Evolutionary conservation across 2,329 filamentous ascomycete genomes (phyloP).

Genomic region (Apiospora pterosperma): DNA sequence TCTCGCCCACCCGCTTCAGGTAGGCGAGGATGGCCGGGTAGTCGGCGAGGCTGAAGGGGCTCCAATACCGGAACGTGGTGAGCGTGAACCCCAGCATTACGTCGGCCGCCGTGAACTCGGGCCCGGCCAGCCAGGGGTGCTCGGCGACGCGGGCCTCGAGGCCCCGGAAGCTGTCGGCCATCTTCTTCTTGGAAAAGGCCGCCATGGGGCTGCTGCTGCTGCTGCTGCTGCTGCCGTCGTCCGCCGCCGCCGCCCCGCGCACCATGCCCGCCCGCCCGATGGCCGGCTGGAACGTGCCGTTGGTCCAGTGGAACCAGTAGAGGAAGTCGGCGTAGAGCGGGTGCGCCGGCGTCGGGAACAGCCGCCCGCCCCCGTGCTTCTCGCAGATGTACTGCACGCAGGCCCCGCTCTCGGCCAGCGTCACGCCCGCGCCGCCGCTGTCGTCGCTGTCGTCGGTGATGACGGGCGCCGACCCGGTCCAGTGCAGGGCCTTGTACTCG

Average conservation of each 20-base stretch:
- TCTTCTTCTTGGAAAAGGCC: conserved; percentile 9
- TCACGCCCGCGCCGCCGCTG: conserved; percentile 36
- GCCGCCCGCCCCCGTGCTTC: conserved; percentile 46
- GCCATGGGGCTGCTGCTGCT: not conserved
- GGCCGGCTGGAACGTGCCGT: conserved; percentile 39
- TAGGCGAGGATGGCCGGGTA: conserved; percentile 44
- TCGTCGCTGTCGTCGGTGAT: conserved; percentile 29
- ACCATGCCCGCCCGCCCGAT: conserved; percentile 32
- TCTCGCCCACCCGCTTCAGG: conserved; percentile 37
- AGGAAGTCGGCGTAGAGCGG: conserved; percentile 57
- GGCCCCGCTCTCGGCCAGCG: conserved; percentile 57
- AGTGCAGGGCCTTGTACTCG: conserved; percentile 41
- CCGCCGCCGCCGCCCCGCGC: conserved; percentile 19
- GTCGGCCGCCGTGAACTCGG: conserved; percentile 62
- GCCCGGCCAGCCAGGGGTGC: conserved; percentile 59
- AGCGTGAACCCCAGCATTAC: conserved; percentile 60
- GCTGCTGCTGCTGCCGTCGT: conserved; percentile 24
- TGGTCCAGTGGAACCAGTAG: conserved; percentile 61
- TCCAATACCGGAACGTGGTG: conserved; percentile 58
- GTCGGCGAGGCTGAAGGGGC: conserved; percentile 35
- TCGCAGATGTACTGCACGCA: conserved; percentile 59
- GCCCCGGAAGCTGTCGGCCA: conserved; percentile 28
- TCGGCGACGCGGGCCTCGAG: conserved; percentile 37
- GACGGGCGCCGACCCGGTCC: conserved; percentile 55
- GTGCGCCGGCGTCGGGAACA: conserved; percentile 42